phyloP scores from a whole-genome alignment of 495 filamentous ascomycete species.

The Aspergillus biplanus region DNA sequence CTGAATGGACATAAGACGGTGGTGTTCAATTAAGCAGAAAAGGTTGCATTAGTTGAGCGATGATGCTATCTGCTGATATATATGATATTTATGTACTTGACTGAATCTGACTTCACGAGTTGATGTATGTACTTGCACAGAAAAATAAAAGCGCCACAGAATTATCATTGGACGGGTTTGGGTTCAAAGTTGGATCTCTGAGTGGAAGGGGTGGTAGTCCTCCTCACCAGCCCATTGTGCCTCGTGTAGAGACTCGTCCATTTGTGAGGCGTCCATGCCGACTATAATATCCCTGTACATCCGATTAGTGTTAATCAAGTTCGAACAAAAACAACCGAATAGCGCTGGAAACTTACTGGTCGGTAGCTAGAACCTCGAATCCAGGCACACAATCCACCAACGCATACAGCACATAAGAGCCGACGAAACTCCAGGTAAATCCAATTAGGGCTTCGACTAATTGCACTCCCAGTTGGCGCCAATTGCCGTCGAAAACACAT shows the following conservation, averaged over 20 bases:
- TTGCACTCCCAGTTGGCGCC: constrained; percentile 57
- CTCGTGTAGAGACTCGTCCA: constrained; percentile 49
- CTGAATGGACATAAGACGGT: constrained; percentile 75
- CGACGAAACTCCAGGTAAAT: constrained; percentile 43
- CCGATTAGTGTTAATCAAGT: background rate
- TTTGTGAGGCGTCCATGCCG: constrained; percentile 52
- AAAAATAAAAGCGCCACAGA: background rate
- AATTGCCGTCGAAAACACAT: constrained; percentile 53
- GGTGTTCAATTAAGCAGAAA: constrained; percentile 57
- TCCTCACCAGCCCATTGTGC: constrained; percentile 43
- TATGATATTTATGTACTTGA: background rate
- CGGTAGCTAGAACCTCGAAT: constrained; percentile 36
- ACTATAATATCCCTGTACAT: constrained; percentile 42
- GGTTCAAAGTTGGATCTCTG: constrained; percentile 17
- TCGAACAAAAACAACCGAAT: background rate
- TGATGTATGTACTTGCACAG: background rate
- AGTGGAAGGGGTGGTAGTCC: constrained; percentile 49
- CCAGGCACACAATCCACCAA: constrained; percentile 39
- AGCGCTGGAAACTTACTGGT: constrained; percentile 29
- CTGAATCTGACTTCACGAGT: constrained; percentile 3
- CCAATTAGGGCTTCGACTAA: constrained; percentile 47
- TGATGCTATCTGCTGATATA: background rate
- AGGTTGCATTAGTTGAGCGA: too few relatives aligned
- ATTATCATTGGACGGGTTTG: constrained; percentile 6
- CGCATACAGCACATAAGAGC: constrained; percentile 34